Percentiles rank a stretch among this genome's conserved stretches.
Evolutionary conservation across 1,284 basidiomycete genomes (phyloP).

Genomic region (Rhodotorula sp.): DNA sequence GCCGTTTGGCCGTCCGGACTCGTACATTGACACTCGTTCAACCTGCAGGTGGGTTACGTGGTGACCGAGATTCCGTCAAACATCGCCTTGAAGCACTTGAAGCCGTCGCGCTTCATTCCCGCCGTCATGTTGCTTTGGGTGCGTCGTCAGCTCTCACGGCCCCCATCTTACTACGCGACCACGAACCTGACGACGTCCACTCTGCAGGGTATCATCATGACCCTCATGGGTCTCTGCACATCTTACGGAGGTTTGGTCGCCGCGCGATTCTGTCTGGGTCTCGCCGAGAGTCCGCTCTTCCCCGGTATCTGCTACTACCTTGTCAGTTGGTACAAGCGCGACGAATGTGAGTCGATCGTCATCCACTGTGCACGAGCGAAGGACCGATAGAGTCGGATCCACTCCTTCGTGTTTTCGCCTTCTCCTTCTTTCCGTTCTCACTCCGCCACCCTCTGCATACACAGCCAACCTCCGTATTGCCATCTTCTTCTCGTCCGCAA

Average conservation of each 20-base stretch:
- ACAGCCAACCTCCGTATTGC: conserved; percentile 48
- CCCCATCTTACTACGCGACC: too few species aligned
- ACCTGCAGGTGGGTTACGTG: neutral
- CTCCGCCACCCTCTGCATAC: neutral
- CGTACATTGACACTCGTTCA: too few species aligned
- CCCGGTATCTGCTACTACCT: conserved; percentile 48
- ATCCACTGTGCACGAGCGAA: too few species aligned
- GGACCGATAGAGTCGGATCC: too few species aligned
- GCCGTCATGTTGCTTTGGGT: neutral
- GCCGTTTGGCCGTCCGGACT: neutral
- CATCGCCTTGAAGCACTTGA: conserved; percentile 52
- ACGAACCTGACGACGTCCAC: too few species aligned
- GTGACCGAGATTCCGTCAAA: conserved; percentile 43
- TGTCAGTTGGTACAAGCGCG: conserved; percentile 19
- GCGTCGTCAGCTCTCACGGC: too few species aligned
- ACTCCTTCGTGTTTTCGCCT: neutral
- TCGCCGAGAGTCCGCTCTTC: conserved; percentile 49
- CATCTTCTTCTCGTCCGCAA: conserved; percentile 55
- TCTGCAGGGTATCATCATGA: conserved; percentile 43
- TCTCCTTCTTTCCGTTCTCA: neutral
- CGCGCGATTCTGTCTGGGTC: conserved; percentile 52
- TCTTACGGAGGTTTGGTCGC: conserved; percentile 51
- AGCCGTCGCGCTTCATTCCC: conserved; percentile 32
- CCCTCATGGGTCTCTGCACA: conserved; percentile 48
- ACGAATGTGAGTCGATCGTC: neutral